These are phyloP conservation scores for Cyathus striatus DNA, from an alignment of 768 basidiomycete species.

Conservation along the genomic window DNA sequence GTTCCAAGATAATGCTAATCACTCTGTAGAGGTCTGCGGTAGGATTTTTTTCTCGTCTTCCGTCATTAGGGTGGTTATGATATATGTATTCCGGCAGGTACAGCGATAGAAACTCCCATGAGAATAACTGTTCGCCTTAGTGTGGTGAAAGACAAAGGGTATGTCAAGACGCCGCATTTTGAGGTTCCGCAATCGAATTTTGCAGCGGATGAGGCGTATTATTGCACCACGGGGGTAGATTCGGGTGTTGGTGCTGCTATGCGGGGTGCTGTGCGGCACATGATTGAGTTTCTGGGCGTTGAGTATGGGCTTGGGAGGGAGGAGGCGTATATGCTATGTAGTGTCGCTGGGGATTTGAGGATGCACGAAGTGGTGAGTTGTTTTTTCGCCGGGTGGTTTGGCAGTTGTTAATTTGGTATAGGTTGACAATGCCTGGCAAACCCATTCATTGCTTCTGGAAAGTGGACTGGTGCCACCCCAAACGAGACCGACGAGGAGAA, in stretches of 20 bases:
- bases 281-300: constrained; percentile 46
- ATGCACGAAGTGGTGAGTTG: constrained; percentile 56
- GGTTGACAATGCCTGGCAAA: constrained; percentile 56
- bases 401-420: constrained; percentile 11
- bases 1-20: not conserved
- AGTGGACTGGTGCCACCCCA: constrained; percentile 17
- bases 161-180: constrained; percentile 58
- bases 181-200: constrained; percentile 20
- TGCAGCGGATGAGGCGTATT: constrained; percentile 33
- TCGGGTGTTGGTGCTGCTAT: constrained; percentile 52
- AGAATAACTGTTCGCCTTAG: constrained; percentile 49
- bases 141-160: constrained; percentile 50
- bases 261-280: constrained; percentile 49
- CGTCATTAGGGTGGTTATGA: not conserved
- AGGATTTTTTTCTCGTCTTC: constrained; percentile 12
- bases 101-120: constrained; percentile 63
- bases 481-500: constrained; percentile 30
- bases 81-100: constrained; percentile 28
- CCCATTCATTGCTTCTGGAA: constrained; percentile 17
- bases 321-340: constrained; percentile 59
- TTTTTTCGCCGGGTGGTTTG: not conserved
- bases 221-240: constrained; percentile 55
- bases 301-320: constrained; percentile 38
- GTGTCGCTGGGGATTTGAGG: constrained; percentile 52
- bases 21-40: constrained; percentile 53